These are phyloP conservation scores for Fusarium keratoplasticum DNA, from an alignment of 2,329 filamentous ascomycete species.

Conservation along the genomic window DNA sequence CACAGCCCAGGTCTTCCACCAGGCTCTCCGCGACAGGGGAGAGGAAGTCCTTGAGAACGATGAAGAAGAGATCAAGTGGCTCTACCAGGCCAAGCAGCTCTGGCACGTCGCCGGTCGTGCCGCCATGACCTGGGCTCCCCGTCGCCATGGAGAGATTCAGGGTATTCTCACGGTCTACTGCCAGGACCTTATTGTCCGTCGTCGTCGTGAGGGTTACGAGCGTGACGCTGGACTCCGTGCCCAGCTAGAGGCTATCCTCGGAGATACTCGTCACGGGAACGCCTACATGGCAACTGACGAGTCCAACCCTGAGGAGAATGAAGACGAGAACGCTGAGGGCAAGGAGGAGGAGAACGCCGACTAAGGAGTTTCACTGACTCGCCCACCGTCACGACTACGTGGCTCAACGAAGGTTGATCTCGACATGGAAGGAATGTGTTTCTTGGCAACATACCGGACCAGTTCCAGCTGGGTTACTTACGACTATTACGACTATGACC, in stretches of 20 bases:
- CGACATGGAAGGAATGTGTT: not conserved
- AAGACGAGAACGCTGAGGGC: not conserved
- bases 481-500: not conserved
- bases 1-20: slow-evolving; percentile 22
- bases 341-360: not conserved
- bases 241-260: slow-evolving; percentile 17
- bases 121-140: slow-evolving; percentile 27
- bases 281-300: not conserved
- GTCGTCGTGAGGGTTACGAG: slow-evolving; percentile 9
- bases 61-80: not conserved
- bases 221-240: slow-evolving; percentile 9
- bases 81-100: slow-evolving; percentile 25
- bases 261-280: slow-evolving; percentile 2
- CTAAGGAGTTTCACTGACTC: not conserved
- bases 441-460: not conserved
- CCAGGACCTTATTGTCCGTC: slow-evolving; percentile 19
- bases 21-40: not conserved
- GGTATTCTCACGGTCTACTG: slow-evolving; percentile 21
- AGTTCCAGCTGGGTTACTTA: not conserved
- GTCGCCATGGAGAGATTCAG: not conserved
- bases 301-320: too few species aligned
- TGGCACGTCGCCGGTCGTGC: slow-evolving; percentile 33
- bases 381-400: not conserved
- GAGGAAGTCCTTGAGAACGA: slow-evolving; percentile 9
- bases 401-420: not conserved